phyloP scores from a whole-genome alignment of 108 stramenopile species.

The Stephanodiscus minutulus region DNA sequence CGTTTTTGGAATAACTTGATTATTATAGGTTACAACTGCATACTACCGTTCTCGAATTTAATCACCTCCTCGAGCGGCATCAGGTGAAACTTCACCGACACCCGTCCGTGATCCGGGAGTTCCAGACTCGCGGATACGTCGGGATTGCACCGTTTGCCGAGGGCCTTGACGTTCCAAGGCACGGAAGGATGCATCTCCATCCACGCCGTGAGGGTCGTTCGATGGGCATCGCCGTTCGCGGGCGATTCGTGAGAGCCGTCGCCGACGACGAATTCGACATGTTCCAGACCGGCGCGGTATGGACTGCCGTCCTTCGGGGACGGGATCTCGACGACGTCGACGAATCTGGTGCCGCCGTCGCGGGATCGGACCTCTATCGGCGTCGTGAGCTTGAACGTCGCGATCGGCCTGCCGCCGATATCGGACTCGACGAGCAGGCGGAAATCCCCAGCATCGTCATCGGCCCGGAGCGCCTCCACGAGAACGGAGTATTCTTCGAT shows the following conservation, averaged over 20 bases:
- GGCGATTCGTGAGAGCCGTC: constrained; percentile 22
- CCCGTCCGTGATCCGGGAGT: constrained; percentile 26
- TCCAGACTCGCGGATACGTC: constrained; percentile 51
- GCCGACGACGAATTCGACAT: constrained; percentile 61
- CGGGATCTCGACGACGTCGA: constrained; percentile 57
- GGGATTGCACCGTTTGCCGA: constrained; percentile 51
- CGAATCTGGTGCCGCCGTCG: neutral
- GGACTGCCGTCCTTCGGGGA: constrained; percentile 55
- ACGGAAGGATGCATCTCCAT: constrained; percentile 31
- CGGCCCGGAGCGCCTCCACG: constrained; percentile 14
- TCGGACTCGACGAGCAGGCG: constrained; percentile 51
- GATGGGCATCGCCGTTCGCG: constrained; percentile 34
- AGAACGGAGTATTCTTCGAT: constrained; percentile 36
- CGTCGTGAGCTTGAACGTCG: constrained; percentile 40
- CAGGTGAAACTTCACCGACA: constrained; percentile 57
- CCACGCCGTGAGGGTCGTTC: constrained; percentile 16
- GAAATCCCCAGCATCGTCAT: constrained; percentile 7
- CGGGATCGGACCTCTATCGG: constrained; percentile 16
- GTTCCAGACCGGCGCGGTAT: constrained; percentile 55
- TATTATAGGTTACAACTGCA: too few species aligned
- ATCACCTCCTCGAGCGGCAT: constrained; percentile 50
- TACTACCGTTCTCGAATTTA: constrained; percentile 41
- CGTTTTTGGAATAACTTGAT: too few species aligned
- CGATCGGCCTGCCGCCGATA: constrained; percentile 57
- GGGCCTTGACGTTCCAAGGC: constrained; percentile 52